These are phyloP conservation scores for Tarenaya hassleriana DNA, from an alignment of 345 rosid species.

Conservation along the genomic window DNA sequence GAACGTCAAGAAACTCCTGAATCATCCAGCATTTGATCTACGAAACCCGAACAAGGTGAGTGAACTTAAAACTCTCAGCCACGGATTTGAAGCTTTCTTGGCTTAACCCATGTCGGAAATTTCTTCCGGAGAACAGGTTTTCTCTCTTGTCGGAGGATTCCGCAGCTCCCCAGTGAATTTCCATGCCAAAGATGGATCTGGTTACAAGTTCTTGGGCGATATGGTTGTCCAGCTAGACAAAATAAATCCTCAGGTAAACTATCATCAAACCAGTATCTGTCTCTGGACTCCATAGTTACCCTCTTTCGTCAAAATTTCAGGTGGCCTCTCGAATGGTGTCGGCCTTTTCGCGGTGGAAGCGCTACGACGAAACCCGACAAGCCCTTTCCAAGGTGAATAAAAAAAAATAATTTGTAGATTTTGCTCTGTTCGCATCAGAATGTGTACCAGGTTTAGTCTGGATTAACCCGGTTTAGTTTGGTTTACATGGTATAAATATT, in stretches of 20 bases:
- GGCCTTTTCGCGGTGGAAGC: slow-evolving; percentile 97
- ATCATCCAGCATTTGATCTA: slow-evolving; percentile 84
- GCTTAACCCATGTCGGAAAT: no score
- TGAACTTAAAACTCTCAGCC: no score
- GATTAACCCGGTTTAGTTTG: no score
- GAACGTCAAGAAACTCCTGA: slow-evolving; percentile 61
- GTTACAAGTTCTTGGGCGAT: slow-evolving; percentile 93
- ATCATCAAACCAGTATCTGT: background rate
- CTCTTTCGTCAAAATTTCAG: slow-evolving; percentile 28
- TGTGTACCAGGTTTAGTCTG: no score
- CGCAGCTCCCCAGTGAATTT: slow-evolving; percentile 81
- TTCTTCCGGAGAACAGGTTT: slow-evolving; percentile 57
- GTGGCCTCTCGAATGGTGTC: slow-evolving; percentile 96
- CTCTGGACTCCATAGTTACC: background rate
- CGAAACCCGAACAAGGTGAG: slow-evolving; percentile 92
- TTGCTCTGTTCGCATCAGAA: no score
- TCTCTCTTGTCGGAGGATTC: slow-evolving; percentile 82
- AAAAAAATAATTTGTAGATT: no score
- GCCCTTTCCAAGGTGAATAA: slow-evolving; percentile 78
- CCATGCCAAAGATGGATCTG: slow-evolving; percentile 95
- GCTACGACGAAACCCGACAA: slow-evolving; percentile 79
- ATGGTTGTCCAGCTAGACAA: slow-evolving; percentile 84
- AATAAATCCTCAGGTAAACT: slow-evolving; percentile 77
- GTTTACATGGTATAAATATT: no score
- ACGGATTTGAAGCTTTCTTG: no score